Evolutionary conservation across 2,329 filamentous ascomycete species (phyloP).

Genomic region (Myriosclerotinia duriaeana): DNA sequence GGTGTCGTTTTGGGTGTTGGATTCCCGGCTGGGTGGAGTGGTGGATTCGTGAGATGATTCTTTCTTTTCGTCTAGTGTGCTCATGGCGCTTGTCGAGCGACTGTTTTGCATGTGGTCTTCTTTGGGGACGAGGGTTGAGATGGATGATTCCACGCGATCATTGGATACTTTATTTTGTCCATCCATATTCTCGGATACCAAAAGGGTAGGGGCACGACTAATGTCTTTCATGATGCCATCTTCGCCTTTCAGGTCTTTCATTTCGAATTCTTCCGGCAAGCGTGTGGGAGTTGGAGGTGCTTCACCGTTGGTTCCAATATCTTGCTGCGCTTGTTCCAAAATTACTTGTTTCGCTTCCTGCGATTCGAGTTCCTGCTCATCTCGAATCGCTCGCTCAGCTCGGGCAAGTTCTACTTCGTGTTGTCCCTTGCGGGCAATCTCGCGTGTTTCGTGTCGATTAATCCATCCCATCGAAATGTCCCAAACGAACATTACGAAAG

Average conservation of each 20-base stretch:
- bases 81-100: slow-evolving; percentile 25
- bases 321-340: slow-evolving; percentile 22
- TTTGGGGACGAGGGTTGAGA: not conserved
- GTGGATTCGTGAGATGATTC: slow-evolving; percentile 21
- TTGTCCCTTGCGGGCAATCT: slow-evolving; percentile 58
- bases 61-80: slow-evolving; percentile 28
- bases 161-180: not conserved
- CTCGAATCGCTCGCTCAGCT: slow-evolving; percentile 42
- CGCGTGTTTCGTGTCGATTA: slow-evolving; percentile 60
- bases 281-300: not conserved
- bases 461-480: slow-evolving; percentile 65
- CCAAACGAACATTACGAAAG: slow-evolving; percentile 67
- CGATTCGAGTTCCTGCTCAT: slow-evolving; percentile 35
- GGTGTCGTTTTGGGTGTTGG: not conserved
- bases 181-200: not conserved
- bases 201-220: not conserved
- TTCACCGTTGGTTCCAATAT: not conserved
- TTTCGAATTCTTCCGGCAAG: slow-evolving; percentile 13
- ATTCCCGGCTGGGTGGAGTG: not conserved
- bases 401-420: slow-evolving; percentile 48
- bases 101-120: slow-evolving; percentile 25
- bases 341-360: slow-evolving; percentile 29
- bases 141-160: not conserved
- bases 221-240: not conserved
- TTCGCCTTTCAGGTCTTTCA: not conserved